Conservation (phyloP, 2,329 filamentous ascomycete genomes). For the Fusarium fujikuroi region DNA sequence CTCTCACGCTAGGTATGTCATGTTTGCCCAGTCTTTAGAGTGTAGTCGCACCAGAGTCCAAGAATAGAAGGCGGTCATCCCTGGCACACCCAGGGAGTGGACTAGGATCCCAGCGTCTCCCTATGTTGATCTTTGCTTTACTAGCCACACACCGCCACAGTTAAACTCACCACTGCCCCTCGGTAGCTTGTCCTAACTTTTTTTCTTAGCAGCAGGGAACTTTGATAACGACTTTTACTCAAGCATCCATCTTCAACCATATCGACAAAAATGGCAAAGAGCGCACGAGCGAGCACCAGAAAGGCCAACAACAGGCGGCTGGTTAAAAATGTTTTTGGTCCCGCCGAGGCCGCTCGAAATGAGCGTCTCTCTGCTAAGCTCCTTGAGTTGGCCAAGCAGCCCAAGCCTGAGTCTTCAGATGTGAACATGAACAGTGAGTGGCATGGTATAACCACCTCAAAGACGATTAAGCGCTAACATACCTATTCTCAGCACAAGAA, state of each 20-base stretch:
- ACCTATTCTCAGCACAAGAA: constrained; percentile 40
- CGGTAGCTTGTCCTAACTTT: constrained; percentile 25
- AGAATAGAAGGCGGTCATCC: constrained; percentile 40
- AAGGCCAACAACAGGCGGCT: constrained; percentile 87
- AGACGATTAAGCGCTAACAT: constrained; percentile 9
- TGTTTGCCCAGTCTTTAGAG: constrained; percentile 27
- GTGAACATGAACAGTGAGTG: constrained; percentile 59
- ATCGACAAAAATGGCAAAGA: constrained; percentile 80
- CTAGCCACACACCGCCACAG: constrained; percentile 36
- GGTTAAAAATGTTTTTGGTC: constrained; percentile 84
- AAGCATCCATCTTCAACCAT: constrained; percentile 18
- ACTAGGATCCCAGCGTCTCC: not conserved
- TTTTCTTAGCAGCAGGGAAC: constrained; percentile 40
- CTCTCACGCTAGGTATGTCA: constrained; percentile 42
- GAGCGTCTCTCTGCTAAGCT: constrained; percentile 89
- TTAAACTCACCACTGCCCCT: constrained; percentile 16
- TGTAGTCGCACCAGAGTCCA: constrained; percentile 14
- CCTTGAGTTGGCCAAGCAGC: constrained; percentile 80
- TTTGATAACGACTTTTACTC: constrained; percentile 29
- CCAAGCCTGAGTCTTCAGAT: constrained; percentile 70
- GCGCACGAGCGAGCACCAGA: constrained; percentile 78
- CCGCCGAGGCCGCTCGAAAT: constrained; percentile 80
- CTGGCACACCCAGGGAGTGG: constrained; percentile 26
- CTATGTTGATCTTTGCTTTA: not conserved
- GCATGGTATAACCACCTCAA: not conserved